Base-by-base conservation (phyloP, 1,139 yeast species). In the Yamadazyma taylorii region DNA sequence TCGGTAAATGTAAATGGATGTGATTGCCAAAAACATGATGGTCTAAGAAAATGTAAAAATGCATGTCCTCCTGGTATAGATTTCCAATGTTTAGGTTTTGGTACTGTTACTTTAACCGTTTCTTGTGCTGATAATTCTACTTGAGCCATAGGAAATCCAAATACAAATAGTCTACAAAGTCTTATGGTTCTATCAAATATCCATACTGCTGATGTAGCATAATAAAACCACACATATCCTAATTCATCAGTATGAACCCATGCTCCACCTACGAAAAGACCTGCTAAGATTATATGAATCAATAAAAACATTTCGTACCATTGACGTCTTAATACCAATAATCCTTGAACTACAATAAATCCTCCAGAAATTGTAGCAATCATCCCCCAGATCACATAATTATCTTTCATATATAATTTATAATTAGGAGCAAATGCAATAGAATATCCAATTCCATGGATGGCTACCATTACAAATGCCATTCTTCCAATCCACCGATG, bases 61-160 rank as follows among this genome's bases (percentile, higher is more conserved):
- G 76, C 79, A 51, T 75, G 78, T 1, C 78, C 74, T 29, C 80
- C 81, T 8, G 78, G 75, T 31, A 58, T 50, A 1, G 71, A 50
- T 14, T 56, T 52, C 77, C 77, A 74, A 41, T 59, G 53, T 2
- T 45, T 50, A 13, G 76, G 74, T 33, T 58, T 68, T 2, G 75
- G 72, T 3, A 73, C 58, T 3, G 55, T 49, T 3, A 73, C 61
- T 46, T 64, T 64, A 17, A 73, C 57, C 2, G 75, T 66, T 42
- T 70, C 75, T 30, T 59, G 65, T 1, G 64, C 55, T 27, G 64
- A 45, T 26, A 73, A 51, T 13, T 51, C 44, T 10, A 72, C 59
- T 10, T 52, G 48, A 1, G 77, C 67, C 13, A 47, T 45, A 1
- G 73, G 75, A 41, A 58, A 55, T 1, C 78, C 79, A 47, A 69